These are phyloP conservation scores for Syncephalis plumigaleata DNA, from an alignment of 371 early-diverging fungal species.

Conservation along the genomic window DNA sequence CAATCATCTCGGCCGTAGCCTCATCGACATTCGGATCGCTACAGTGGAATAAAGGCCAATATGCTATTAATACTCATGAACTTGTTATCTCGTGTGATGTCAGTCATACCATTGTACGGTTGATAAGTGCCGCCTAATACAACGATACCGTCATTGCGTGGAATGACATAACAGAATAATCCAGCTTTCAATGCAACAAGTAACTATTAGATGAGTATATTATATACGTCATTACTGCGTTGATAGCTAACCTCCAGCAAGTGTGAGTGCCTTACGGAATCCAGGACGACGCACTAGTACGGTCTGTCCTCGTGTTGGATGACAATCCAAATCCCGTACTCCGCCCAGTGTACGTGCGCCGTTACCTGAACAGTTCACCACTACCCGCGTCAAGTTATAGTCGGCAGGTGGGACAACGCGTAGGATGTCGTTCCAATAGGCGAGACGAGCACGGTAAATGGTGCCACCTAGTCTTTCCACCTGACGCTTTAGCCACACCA, in stretches of 20 bases:
- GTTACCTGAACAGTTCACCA: slow-evolving; percentile 64
- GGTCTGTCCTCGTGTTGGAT: slow-evolving; percentile 60
- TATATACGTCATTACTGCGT: too few species aligned
- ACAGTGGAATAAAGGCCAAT: background rate
- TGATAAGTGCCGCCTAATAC: slow-evolving; percentile 61
- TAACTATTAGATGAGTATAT: background rate
- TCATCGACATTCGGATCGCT: slow-evolving; percentile 15
- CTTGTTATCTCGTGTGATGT: too few species aligned
- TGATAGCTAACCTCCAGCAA: background rate
- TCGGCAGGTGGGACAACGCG: background rate
- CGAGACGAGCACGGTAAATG: slow-evolving; percentile 17
- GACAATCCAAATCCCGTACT: slow-evolving; percentile 38
- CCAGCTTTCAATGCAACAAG: slow-evolving; percentile 9
- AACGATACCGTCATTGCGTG: slow-evolving; percentile 54
- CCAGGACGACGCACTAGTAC: slow-evolving; percentile 38
- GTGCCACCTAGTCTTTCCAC: slow-evolving; percentile 32
- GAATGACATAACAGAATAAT: slow-evolving; percentile 53
- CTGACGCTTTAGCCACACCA: slow-evolving; percentile 33
- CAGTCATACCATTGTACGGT: slow-evolving; percentile 33
- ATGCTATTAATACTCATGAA: too few species aligned
- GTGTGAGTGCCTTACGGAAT: slow-evolving; percentile 17
- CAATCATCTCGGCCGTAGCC: slow-evolving; percentile 19
- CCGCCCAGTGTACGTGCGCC: slow-evolving; percentile 43
- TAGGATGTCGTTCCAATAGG: slow-evolving; percentile 27
- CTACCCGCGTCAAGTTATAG: slow-evolving; percentile 7